A percentile compares a stretch with the other conserved stretches of the same genome.
phyloP scores from a whole-genome alignment of 257 asterid species.

The Solanum virginianum region DNA sequence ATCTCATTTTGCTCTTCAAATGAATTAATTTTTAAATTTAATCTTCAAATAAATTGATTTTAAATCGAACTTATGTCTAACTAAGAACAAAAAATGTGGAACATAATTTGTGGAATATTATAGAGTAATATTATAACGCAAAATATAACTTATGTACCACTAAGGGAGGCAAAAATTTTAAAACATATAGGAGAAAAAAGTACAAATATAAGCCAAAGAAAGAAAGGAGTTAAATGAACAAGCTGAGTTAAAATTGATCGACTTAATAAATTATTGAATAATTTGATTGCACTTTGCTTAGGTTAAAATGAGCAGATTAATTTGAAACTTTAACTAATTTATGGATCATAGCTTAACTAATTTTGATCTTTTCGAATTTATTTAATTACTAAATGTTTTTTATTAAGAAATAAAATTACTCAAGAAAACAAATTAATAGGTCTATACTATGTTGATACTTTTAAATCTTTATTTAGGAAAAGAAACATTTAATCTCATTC shows the following conservation, averaged over 20 bases:
- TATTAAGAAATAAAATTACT: neutral
- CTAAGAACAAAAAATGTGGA: neutral
- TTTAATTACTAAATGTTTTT: neutral
- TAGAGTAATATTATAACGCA: neutral
- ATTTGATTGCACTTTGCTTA: neutral
- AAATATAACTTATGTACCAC: neutral
- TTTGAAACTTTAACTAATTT: neutral
- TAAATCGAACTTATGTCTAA: neutral
- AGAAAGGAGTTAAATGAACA: neutral
- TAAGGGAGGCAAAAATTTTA: neutral
- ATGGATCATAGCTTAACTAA: neutral
- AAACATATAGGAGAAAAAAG: neutral
- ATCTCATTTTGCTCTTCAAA: neutral
- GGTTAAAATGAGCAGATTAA: neutral
- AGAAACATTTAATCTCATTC: neutral
- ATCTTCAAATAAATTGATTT: neutral
- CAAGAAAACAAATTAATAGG: neutral
- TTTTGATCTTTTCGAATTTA: neutral
- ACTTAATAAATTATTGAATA: neutral
- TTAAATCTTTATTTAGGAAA: neutral
- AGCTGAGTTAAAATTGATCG: rapidly evolving
- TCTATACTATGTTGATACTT: neutral
- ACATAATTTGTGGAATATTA: neutral
- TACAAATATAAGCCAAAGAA: neutral
- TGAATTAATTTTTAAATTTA: neutral